Percentiles rank a stretch among this genome's conserved stretches.
Evolutionary conservation across 2,329 filamentous ascomycete species (phyloP).

Genomic region (Phaeosphaeria sp.): DNA sequence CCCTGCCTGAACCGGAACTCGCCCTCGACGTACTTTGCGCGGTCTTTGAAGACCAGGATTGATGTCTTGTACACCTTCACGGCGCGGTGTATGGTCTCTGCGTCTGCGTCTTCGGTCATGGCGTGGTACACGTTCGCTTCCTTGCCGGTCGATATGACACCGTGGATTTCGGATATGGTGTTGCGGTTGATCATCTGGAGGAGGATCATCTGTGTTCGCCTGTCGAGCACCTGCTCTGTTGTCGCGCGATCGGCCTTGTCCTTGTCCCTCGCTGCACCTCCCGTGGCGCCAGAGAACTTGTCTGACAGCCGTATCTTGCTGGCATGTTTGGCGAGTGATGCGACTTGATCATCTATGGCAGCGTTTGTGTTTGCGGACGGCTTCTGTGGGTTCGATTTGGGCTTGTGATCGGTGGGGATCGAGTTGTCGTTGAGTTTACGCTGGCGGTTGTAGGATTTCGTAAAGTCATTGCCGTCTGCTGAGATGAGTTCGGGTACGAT

Average conservation of each 20-base stretch:
- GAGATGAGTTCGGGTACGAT: conserved; percentile 64
- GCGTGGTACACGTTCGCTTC: conserved; percentile 98
- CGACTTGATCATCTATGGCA: conserved; percentile 86
- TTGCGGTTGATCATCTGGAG: conserved; percentile 95
- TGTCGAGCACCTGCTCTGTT: conserved; percentile 92
- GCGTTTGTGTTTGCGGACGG: conserved; percentile 80
- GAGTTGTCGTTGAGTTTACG: conserved; percentile 67
- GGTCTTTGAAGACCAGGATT: conserved; percentile 97
- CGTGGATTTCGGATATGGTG: conserved; percentile 88
- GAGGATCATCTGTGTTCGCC: conserved; percentile 92
- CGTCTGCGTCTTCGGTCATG: conserved; percentile 62
- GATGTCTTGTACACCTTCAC: conserved; percentile 99
- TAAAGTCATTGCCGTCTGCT: conserved; percentile 70
- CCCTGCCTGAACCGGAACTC: conserved; percentile 91
- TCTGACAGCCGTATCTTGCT: conserved; percentile 81
- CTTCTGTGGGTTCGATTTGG: conserved; percentile 73
- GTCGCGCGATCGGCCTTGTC: conserved; percentile 95
- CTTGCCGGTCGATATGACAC: conserved; percentile 94
- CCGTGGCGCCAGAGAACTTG: conserved; percentile 60
- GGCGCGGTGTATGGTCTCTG: conserved; percentile 71
- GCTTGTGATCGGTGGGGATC: conserved; percentile 61
- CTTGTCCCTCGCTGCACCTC: conserved; percentile 62
- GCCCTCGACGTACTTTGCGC: conserved; percentile 93
- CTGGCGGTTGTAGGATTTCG: conserved; percentile 89
- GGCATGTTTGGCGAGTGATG: conserved; percentile 83